Conservation (phyloP, 1,139 yeast genomes). For the Debaryomycetaceae sp. region DNA sequence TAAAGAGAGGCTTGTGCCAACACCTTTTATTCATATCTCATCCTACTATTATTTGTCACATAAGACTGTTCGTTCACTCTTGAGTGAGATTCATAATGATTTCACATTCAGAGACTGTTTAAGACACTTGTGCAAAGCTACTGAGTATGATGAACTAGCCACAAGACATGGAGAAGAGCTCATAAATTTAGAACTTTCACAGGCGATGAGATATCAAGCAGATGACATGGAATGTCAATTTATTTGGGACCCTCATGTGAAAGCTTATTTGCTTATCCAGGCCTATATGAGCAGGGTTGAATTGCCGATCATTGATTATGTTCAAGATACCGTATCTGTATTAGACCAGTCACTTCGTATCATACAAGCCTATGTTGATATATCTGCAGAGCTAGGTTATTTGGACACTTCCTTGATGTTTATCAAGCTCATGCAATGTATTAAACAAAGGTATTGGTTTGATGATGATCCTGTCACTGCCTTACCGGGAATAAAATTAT, state of each 20-base stretch:
- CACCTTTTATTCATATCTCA: constrained; percentile 81
- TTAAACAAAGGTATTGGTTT: constrained; percentile 87
- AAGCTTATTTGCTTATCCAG: constrained; percentile 79
- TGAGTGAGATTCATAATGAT: constrained; percentile 46
- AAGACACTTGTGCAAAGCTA: constrained; percentile 70
- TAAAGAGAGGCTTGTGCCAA: constrained; percentile 54
- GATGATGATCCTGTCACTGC: constrained; percentile 69
- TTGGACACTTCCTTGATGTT: constrained; percentile 57
- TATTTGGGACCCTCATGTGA: constrained; percentile 96
- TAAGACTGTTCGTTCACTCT: constrained; percentile 71
- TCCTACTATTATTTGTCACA: constrained; percentile 94
- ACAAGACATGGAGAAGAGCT: constrained; percentile 95
- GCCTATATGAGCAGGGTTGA: constrained; percentile 83
- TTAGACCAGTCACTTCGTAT: constrained; percentile 93
- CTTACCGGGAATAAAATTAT: constrained; percentile 64
- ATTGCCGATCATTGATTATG: constrained; percentile 90
- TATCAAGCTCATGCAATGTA: constrained; percentile 74
- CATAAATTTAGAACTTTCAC: constrained; percentile 86
- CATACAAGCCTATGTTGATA: constrained; percentile 88
- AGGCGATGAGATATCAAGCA: constrained; percentile 73
- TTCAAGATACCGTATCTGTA: constrained; percentile 91
- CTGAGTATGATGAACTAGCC: constrained; percentile 89
- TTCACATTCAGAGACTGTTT: constrained; percentile 69
- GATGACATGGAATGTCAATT: constrained; percentile 62
- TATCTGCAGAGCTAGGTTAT: constrained; percentile 81